Conservation (phyloP, 140 eudicot genomes). For the Erigeron philadelphicus region DNA sequence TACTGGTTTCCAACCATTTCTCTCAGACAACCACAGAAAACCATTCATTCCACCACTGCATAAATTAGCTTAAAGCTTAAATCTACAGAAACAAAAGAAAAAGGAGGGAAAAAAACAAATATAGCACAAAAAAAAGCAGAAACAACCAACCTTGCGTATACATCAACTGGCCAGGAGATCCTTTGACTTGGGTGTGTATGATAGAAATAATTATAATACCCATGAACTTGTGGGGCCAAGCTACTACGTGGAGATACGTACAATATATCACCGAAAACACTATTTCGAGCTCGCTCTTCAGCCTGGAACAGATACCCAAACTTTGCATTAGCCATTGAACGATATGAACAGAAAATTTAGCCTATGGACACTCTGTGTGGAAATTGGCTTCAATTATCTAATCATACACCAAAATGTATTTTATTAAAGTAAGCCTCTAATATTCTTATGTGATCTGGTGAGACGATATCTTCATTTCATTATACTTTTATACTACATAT, state of each 20-base stretch:
- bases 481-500: background rate
- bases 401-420: background rate
- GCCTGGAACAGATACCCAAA: conserved; percentile 38
- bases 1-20: conserved; percentile 52
- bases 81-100: background rate
- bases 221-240: conserved; percentile 46
- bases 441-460: background rate
- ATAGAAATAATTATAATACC: conserved; percentile 46
- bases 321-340: background rate
- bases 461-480: background rate
- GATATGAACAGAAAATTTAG: background rate
- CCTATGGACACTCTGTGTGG: background rate
- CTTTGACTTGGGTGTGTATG: conserved; percentile 42
- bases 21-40: conserved; percentile 58
- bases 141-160: conserved; percentile 56
- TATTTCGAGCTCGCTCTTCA: conserved; percentile 74
- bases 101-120: background rate
- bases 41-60: conserved; percentile 96
- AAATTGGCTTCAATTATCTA: background rate
- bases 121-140: conserved; percentile 6
- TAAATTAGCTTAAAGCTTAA: conserved; percentile 3
- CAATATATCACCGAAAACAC: conserved; percentile 66
- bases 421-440: background rate
- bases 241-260: conserved; percentile 61
- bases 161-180: conserved; percentile 49